A percentile compares a stretch with the other conserved stretches of the same genome.
phyloP scores from a whole-genome alignment of 2,329 filamentous ascomycete species.

The Rhynchosporium graminicola region DNA sequence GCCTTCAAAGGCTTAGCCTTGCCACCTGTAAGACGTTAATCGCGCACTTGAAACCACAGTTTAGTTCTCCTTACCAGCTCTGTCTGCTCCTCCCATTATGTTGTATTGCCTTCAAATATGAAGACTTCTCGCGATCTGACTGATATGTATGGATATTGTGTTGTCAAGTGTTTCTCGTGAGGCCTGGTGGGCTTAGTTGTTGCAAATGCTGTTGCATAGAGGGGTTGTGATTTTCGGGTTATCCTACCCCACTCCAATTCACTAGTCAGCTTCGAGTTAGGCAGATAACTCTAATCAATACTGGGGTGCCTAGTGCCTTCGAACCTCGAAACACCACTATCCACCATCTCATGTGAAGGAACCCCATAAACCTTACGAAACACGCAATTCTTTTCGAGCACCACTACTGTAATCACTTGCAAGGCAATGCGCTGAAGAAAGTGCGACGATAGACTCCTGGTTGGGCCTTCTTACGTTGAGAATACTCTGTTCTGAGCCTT shows the following conservation, averaged over 20 bases:
- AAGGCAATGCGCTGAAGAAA: slow-evolving; percentile 38
- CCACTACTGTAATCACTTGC: neutral
- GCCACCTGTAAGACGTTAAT: slow-evolving; percentile 58
- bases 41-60: slow-evolving; percentile 16
- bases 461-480: slow-evolving; percentile 44
- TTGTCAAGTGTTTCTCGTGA: too few species aligned
- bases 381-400: neutral
- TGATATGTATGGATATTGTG: too few species aligned
- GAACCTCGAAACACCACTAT: too few species aligned
- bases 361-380: neutral
- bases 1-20: slow-evolving; percentile 86
- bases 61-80: slow-evolving; percentile 56
- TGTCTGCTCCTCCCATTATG: slow-evolving; percentile 66
- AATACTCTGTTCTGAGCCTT: slow-evolving; percentile 38
- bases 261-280: slow-evolving; percentile 2
- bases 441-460: slow-evolving; percentile 42
- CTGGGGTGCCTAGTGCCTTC: too few species aligned
- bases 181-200: slow-evolving; percentile 9
- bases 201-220: slow-evolving; percentile 16
- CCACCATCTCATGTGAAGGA: too few species aligned
- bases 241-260: slow-evolving; percentile 6
- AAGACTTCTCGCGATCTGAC: neutral
- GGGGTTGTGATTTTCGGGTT: slow-evolving; percentile 25
- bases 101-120: slow-evolving; percentile 41
- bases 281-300: too few species aligned